Evolutionary conservation across 768 basidiomycete genomes (phyloP), one percentile per base, ranked within the genome.

Genomic region (Chalciporus sphaerocephalus): DNA sequence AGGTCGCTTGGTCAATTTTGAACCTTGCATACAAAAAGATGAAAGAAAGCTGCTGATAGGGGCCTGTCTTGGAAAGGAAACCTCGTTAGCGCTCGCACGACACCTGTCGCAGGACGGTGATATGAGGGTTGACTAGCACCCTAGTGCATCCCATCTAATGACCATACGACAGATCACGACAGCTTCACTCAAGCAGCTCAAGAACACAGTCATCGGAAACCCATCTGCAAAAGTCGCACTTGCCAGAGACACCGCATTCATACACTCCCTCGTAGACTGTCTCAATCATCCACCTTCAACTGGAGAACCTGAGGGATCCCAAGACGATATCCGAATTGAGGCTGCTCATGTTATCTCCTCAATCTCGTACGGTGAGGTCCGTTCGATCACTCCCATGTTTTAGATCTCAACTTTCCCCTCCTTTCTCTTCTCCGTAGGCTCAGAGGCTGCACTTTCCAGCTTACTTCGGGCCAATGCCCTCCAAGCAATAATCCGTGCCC

Each of bases 191-290:
- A 89, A 87, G 66, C 69, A 73, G 48, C 74, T 80, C 48, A 89
- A 89, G 66, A 90, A 90, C 62, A 61, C 73, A 1, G 83, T 89
- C 39, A 89, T 90, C 30, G 88, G 88, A 2, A 91, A 89, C 50
- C 87, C 85, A 0, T 76, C 79, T 0, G 84, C 85, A 1, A 91
- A 91, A 60, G 58, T 71, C 2, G 61, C 73, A 12, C 65, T 87
- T 1, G 78, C 81, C 1, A 65, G 71, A 34, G 83, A 90, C 52
- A 67, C 73, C 11, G 61, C 57, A 3, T 80, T 83, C 56, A 67
- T 90, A 15, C 69, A 71, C 52, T 71, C 67, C 16, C 72, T 87
- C 15, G 79, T 89, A 22, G 74, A 77, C 40, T 81, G 77, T 44
- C 65, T 88, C 5, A 78, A 81, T 33, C 67, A 69, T 17, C 62